phyloP scores from a whole-genome alignment of 805 yeast species.

The Millerozyma acaciae region DNA sequence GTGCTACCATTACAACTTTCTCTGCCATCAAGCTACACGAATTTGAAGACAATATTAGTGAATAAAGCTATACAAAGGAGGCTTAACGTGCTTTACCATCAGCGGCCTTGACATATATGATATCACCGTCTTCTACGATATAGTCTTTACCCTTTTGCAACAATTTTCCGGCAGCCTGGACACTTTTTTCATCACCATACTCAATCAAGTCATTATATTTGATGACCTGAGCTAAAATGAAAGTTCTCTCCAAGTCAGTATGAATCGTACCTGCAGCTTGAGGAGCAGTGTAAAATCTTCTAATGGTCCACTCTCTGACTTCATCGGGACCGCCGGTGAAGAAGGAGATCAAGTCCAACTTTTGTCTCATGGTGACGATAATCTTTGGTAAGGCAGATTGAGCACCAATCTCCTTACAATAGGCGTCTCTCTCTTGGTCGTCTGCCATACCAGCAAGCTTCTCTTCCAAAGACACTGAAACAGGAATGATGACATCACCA shows the following conservation, averaged over 20 bases:
- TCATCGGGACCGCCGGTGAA: slow-evolving; percentile 96
- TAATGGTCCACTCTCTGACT: slow-evolving; percentile 97
- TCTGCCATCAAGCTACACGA: too few species aligned
- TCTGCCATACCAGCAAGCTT: slow-evolving; percentile 82
- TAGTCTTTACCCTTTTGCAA: slow-evolving; percentile 91
- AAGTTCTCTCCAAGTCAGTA: slow-evolving; percentile 77
- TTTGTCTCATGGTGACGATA: slow-evolving; percentile 80
- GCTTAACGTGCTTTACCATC: slow-evolving; percentile 71
- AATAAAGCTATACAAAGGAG: slow-evolving; percentile 1
- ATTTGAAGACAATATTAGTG: too few species aligned
- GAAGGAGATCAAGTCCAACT: slow-evolving; percentile 83
- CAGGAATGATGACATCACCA: slow-evolving; percentile 83
- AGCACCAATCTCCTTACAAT: slow-evolving; percentile 70
- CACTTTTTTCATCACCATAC: slow-evolving; percentile 68
- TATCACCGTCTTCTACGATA: slow-evolving; percentile 92
- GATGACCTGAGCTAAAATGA: slow-evolving; percentile 82
- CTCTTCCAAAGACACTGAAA: slow-evolving; percentile 90
- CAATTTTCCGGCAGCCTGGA: slow-evolving; percentile 86
- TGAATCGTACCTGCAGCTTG: slow-evolving; percentile 86
- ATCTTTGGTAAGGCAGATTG: slow-evolving; percentile 82
- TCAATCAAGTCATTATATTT: slow-evolving; percentile 78
- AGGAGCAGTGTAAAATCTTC: slow-evolving; percentile 92
- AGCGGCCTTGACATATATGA: slow-evolving; percentile 89
- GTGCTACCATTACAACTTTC: too few species aligned
- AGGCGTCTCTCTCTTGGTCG: slow-evolving; percentile 75